Conservation (phyloP, 2,329 filamentous ascomycete genomes). For the Hypocreales sp. region DNA sequence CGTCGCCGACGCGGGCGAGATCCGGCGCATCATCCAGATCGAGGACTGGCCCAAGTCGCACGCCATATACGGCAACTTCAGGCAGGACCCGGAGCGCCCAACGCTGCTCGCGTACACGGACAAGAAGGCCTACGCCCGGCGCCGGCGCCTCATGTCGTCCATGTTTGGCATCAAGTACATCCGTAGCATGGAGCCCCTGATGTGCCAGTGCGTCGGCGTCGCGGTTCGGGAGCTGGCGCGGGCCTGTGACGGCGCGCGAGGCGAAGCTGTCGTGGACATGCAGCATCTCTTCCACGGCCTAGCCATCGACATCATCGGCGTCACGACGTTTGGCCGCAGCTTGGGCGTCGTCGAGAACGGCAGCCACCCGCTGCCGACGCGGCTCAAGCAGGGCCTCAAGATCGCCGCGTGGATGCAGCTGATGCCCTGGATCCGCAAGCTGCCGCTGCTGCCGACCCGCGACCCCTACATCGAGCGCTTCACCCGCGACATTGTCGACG, state of each 20-base stretch:
- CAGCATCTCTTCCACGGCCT: constrained; percentile 1
- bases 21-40: constrained; percentile 1
- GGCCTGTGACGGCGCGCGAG: not conserved
- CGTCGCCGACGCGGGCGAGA: not conserved
- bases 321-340: constrained; percentile 1
- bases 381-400: constrained; percentile 1
- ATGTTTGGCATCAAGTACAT: constrained; percentile 1
- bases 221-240: not conserved
- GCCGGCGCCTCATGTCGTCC: not conserved
- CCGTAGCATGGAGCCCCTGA: not conserved
- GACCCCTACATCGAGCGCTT: constrained; percentile 2
- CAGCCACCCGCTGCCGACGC: not conserved
- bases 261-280: not conserved
- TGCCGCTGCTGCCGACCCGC: constrained; percentile 1
- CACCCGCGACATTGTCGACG: constrained; percentile 1
- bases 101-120: constrained; percentile 1
- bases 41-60: constrained; percentile 1
- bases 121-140: constrained; percentile 1
- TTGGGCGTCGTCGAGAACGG: constrained; percentile 1
- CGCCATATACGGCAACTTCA: constrained; percentile 1
- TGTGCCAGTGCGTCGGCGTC: not conserved
- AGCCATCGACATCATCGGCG: constrained; percentile 1
- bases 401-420: constrained; percentile 1
- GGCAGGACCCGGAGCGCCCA: constrained; percentile 1
- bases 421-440: constrained; percentile 1